Evolutionary conservation across 441 rosid species (phyloP).

Genomic region (Daphne laureola): DNA sequence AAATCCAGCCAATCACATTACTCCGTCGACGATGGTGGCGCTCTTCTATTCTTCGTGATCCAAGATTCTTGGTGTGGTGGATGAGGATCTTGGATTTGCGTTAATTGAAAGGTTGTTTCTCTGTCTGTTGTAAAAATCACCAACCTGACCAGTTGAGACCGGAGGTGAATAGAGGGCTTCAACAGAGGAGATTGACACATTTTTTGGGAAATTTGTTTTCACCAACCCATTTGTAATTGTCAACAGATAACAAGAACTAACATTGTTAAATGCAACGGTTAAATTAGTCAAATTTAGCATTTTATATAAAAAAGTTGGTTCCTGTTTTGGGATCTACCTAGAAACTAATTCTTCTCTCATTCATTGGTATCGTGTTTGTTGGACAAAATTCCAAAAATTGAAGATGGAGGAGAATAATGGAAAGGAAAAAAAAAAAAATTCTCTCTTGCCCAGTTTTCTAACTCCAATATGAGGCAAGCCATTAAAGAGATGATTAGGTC

Average conservation of each 20-base stretch:
- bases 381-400: slow-evolving; percentile 7
- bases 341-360: slow-evolving; percentile 19
- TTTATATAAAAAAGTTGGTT: not conserved
- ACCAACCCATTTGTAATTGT: slow-evolving; percentile 21
- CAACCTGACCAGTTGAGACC: slow-evolving; percentile 14
- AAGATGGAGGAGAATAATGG: slow-evolving; percentile 10
- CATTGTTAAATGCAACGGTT: too few species aligned
- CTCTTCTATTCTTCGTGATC: too few species aligned
- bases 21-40: too few species aligned
- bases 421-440: slow-evolving; percentile 10
- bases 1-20: too few species aligned
- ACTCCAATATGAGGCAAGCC: slow-evolving; percentile 32
- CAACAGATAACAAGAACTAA: not conserved
- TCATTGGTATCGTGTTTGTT: slow-evolving; percentile 21
- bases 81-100: not conserved
- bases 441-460: slow-evolving; percentile 32
- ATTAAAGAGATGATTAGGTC: not conserved
- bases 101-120: not conserved
- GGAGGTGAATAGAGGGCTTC: slow-evolving; percentile 16
- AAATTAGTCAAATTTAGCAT: slow-evolving; percentile 16
- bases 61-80: too few species aligned
- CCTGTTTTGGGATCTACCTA: too few species aligned
- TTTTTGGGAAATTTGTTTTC: not conserved
- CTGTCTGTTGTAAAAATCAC: slow-evolving; percentile 1
- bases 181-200: slow-evolving; percentile 10